Percentiles rank a stretch among this genome's conserved stretches.
phyloP scores from a whole-genome alignment of 2,329 filamentous ascomycete species.

The Trichoderma sp. region DNA sequence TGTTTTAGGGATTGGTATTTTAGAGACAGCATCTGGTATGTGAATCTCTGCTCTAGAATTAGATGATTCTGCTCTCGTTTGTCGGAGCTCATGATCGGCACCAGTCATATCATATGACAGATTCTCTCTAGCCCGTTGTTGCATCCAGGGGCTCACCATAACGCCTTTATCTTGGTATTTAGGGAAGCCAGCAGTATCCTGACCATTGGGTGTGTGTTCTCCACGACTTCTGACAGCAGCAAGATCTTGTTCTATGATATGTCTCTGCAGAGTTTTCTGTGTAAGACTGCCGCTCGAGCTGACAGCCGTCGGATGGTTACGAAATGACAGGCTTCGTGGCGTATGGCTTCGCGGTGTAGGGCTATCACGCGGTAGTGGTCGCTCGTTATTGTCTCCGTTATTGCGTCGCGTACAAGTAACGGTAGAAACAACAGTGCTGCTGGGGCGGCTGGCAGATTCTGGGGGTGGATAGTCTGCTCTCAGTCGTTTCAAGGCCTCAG shows the following conservation, averaged over 20 bases:
- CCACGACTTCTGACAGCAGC: neutral
- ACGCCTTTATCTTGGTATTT: slow-evolving; percentile 33
- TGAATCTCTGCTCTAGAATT: neutral
- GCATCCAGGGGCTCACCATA: slow-evolving; percentile 30
- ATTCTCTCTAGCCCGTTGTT: neutral
- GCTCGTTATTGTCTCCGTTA: neutral
- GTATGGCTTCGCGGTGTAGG: neutral
- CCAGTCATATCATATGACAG: neutral
- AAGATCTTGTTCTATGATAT: neutral
- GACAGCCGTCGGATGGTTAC: neutral
- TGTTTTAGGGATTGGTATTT: neutral
- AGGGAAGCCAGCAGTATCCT: neutral
- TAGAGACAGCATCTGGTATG: neutral
- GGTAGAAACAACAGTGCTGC: neutral
- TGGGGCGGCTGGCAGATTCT: neutral
- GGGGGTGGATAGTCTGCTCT: neutral
- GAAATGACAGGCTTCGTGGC: neutral
- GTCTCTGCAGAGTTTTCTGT: neutral
- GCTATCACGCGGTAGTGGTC: too few species aligned
- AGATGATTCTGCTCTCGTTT: neutral
- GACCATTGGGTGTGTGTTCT: neutral
- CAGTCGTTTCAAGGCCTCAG: neutral
- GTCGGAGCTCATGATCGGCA: neutral
- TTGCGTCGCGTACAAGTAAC: neutral
- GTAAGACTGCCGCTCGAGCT: neutral